Evolutionary conservation across 2,329 filamentous ascomycete genomes (phyloP).

Genomic region (Teratosphaeria epicoccoides): DNA sequence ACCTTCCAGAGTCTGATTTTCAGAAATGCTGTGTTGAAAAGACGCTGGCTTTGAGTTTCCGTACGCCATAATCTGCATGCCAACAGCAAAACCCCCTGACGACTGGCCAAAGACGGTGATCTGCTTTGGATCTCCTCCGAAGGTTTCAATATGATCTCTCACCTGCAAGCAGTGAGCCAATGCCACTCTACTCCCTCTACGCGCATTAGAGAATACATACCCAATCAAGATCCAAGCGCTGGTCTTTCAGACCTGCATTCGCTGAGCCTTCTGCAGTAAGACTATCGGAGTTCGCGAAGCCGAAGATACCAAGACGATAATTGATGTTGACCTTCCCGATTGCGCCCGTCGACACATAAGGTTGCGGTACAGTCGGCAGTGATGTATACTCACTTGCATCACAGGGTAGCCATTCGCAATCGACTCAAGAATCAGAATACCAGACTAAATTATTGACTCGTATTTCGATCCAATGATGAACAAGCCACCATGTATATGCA

Average conservation of each 20-base stretch:
- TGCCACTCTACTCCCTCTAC: too few species aligned
- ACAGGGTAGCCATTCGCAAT: conserved; percentile 33
- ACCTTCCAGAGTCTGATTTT: conserved; percentile 42
- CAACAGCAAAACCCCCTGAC: conserved; percentile 21
- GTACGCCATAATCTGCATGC: conserved; percentile 40
- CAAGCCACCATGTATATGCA: conserved; percentile 20
- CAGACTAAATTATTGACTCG: conserved; percentile 31
- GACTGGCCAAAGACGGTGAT: conserved; percentile 33
- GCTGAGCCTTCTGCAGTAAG: conserved; percentile 24
- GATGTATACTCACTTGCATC: conserved; percentile 16
- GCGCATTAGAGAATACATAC: too few species aligned
- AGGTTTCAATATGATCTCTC: conserved; percentile 25
- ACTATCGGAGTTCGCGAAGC: conserved; percentile 27
- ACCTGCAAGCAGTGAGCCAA: too few species aligned
- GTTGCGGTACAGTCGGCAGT: too few species aligned
- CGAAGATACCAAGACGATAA: conserved; percentile 29
- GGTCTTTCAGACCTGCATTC: conserved; percentile 31
- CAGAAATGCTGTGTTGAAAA: conserved; percentile 38
- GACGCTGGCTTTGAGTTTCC: conserved; percentile 28
- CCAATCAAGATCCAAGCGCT: conserved; percentile 31
- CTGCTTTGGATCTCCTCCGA: conserved; percentile 26
- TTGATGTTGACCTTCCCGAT: conserved; percentile 30
- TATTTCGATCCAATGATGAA: conserved; percentile 15
- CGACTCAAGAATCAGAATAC: conserved; percentile 38
- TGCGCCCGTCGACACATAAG: conserved; percentile 35